A percentile compares a stretch with the other conserved stretches of the same genome.
Conservation (phyloP, 352 stramenopile species). For the Phytophthora niederhauseri region DNA sequence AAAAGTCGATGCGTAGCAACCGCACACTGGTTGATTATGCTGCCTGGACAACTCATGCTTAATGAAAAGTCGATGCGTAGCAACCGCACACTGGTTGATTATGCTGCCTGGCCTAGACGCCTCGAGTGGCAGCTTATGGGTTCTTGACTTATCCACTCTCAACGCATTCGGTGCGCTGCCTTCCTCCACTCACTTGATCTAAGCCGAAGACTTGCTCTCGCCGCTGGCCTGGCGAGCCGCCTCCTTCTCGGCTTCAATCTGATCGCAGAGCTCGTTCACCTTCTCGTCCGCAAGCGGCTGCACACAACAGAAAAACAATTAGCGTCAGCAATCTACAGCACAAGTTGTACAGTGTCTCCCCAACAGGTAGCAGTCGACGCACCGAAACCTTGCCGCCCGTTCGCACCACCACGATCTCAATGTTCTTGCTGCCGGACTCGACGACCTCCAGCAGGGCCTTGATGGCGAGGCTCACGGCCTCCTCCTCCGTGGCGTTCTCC, state of each 20-base stretch:
- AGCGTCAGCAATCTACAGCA: background rate
- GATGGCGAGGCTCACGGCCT: slow-evolving; percentile 93
- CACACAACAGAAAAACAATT: slow-evolving; percentile 4
- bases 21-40: slow-evolving; percentile 30
- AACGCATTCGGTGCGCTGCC: slow-evolving; percentile 8
- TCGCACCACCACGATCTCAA: slow-evolving; percentile 97
- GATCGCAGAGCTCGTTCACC: slow-evolving; percentile 78
- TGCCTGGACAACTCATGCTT: slow-evolving; percentile 12
- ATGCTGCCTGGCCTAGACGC: slow-evolving; percentile 14
- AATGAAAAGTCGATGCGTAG: slow-evolving; percentile 3
- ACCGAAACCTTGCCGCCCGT: slow-evolving; percentile 74
- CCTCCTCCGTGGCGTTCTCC: slow-evolving; percentile 92
- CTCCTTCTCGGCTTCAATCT: slow-evolving; percentile 89
- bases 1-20: slow-evolving; percentile 4
- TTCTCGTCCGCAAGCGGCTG: slow-evolving; percentile 78
- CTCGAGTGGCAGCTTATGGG: background rate
- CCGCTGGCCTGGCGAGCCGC: slow-evolving; percentile 67
- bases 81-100: slow-evolving; percentile 27
- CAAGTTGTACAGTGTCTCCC: too few species aligned
- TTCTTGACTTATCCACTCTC: slow-evolving; percentile 1
- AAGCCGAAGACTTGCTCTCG: slow-evolving; percentile 81
- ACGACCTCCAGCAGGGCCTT: slow-evolving; percentile 98
- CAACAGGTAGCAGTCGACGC: slow-evolving; percentile 13
- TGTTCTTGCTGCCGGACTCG: slow-evolving; percentile 98
- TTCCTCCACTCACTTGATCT: slow-evolving; percentile 28